Evolutionary conservation across 805 yeast species (phyloP).

Genomic region (Torulaspora quercuum): DNA sequence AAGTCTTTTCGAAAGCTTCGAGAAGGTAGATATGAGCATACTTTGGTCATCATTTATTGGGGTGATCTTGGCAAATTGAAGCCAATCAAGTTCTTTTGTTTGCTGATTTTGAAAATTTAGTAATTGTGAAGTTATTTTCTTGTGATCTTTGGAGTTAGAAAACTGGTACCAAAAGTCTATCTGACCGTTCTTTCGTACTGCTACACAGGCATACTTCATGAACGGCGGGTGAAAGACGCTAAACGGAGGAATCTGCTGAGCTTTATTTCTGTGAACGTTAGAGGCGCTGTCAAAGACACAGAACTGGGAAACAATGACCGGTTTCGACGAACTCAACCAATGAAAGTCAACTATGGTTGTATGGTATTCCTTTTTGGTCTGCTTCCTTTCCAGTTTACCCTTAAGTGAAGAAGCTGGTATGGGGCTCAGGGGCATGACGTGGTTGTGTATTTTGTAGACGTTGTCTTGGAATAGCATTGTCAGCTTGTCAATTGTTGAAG

Average conservation of each 20-base stretch:
- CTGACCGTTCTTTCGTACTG: constrained; percentile 36
- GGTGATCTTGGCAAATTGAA: constrained; percentile 33
- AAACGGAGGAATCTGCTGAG: constrained; percentile 35
- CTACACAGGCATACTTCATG: constrained; percentile 37
- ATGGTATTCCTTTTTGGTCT: constrained; percentile 37
- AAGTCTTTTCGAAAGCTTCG: constrained; percentile 26
- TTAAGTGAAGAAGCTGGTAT: constrained; percentile 25
- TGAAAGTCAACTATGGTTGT: constrained; percentile 42
- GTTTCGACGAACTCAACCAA: constrained; percentile 42
- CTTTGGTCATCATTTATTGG: constrained; percentile 36
- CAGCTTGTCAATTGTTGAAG: constrained; percentile 34
- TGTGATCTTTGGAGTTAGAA: constrained; percentile 38
- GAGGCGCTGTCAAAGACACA: constrained; percentile 32
- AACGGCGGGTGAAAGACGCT: constrained; percentile 39
- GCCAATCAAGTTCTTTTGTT: constrained; percentile 32
- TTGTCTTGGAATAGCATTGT: constrained; percentile 41
- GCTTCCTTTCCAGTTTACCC: constrained; percentile 38
- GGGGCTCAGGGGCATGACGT: constrained; percentile 27
- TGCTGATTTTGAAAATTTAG: constrained; percentile 22
- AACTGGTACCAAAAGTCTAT: constrained; percentile 40
- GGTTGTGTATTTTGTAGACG: constrained; percentile 32
- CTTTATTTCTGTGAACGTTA: constrained; percentile 31
- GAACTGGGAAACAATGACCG: constrained; percentile 32
- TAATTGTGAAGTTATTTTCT: constrained; percentile 35
- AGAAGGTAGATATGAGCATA: constrained; percentile 31